phyloP scores from a whole-genome alignment of 176 grass and related monocot genomes.

The Saccharum officinarum region DNA sequence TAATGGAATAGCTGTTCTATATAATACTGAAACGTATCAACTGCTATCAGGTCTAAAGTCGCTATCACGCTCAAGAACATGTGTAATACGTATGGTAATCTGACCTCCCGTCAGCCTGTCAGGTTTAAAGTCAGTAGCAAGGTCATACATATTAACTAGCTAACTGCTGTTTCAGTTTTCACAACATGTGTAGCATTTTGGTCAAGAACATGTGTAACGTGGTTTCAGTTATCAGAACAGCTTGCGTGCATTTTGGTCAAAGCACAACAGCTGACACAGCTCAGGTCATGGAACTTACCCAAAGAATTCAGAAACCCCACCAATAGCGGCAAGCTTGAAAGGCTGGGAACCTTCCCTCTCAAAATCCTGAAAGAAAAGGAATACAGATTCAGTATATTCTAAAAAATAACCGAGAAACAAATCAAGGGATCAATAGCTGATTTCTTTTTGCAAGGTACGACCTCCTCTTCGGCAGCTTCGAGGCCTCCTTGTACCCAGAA shows the following conservation, averaged over 20 bases:
- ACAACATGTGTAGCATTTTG: too few species aligned
- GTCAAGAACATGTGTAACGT: too few species aligned
- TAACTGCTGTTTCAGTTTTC: background rate
- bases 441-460: conserved; percentile 19
- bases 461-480: conserved; percentile 96
- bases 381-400: background rate
- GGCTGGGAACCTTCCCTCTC: conserved; percentile 78
- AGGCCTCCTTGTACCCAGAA: conserved; percentile 98
- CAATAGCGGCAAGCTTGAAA: conserved; percentile 91
- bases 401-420: background rate
- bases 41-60: background rate
- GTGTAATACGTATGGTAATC: background rate
- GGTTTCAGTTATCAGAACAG: background rate
- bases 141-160: background rate
- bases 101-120: background rate
- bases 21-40: conserved; percentile 5
- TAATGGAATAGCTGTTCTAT: background rate
- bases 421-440: background rate
- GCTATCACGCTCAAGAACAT: background rate
- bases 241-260: background rate
- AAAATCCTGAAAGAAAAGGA: conserved; percentile 59
- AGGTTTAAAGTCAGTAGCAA: background rate
- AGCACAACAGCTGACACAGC: background rate
- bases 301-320: conserved; percentile 94
- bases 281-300: conserved; percentile 49